phyloP scores from a whole-genome alignment of 2,329 filamentous ascomycete genomes.

The Nectriaceae sp. region DNA sequence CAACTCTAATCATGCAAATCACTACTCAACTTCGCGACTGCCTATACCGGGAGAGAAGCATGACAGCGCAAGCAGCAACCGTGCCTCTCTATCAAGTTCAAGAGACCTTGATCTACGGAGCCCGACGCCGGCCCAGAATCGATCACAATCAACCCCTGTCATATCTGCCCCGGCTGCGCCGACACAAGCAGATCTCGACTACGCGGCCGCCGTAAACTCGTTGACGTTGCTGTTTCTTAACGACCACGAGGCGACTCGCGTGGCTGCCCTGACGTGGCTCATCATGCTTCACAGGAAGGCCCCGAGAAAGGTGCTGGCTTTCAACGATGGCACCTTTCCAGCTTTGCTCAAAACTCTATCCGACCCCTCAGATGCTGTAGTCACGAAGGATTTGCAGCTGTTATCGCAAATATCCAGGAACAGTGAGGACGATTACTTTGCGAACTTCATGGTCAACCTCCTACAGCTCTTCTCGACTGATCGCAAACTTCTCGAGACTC shows the following conservation, averaged over 20 bases:
- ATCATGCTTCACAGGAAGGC: slow-evolving; percentile 98
- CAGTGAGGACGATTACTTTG: slow-evolving; percentile 96
- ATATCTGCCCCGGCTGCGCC: slow-evolving; percentile 35
- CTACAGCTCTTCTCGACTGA: slow-evolving; percentile 96
- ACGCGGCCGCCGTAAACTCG: slow-evolving; percentile 90
- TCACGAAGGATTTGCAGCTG: slow-evolving; percentile 89
- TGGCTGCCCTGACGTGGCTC: slow-evolving; percentile 92
- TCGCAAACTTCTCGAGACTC: slow-evolving; percentile 82
- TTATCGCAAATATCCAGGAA: slow-evolving; percentile 95
- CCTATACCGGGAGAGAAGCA: slow-evolving; percentile 46
- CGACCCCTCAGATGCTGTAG: slow-evolving; percentile 92
- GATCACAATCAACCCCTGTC: slow-evolving; percentile 48
- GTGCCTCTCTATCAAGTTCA: slow-evolving; percentile 54
- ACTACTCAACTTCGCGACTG: slow-evolving; percentile 41
- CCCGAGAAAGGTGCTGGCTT: slow-evolving; percentile 87
- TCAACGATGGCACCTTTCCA: slow-evolving; percentile 96
- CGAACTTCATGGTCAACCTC: slow-evolving; percentile 96
- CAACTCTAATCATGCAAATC: slow-evolving; percentile 26
- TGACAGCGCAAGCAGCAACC: slow-evolving; percentile 51
- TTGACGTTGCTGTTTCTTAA: slow-evolving; percentile 93
- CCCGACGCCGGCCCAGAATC: slow-evolving; percentile 52
- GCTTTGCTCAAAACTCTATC: slow-evolving; percentile 94
- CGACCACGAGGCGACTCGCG: slow-evolving; percentile 92
- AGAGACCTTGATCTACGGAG: slow-evolving; percentile 56
- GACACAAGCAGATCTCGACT: slow-evolving; percentile 78